Base-by-base conservation (phyloP, 768 basidiomycete genomes). In the Phlebiopsis flavidoalba region DNA sequence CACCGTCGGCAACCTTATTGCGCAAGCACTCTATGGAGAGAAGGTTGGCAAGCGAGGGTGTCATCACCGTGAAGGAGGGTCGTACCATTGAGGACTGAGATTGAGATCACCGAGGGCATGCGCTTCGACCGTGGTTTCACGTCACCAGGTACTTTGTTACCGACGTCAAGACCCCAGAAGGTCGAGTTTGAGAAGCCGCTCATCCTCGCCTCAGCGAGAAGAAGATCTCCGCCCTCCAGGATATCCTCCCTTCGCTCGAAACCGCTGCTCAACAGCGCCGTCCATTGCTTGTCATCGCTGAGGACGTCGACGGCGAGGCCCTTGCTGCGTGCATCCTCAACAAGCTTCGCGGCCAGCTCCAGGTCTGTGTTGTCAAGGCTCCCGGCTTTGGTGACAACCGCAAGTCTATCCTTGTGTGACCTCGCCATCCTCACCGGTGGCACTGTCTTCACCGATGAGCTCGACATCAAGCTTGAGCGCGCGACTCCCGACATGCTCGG, bases 101-200 rank as follows among this genome's bases (percentile, higher is more conserved):
- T 98, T 72, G 96, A 99, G 74, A 95, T 99, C 70, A 98, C 96
- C 26, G 96, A 99, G 78, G 96, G 96, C 75, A 99, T 99, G 96
- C 88, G 95, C 70, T 98, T 99, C 78, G 96, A 99, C 84, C 91
- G 96, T 57, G 96, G 96, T 21, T 99, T 85, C 83, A 96, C 98
- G 77, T 94, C 92, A 1, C 93, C 95, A n/a, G n/a, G 0, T 98
- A 98, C 84, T 97, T 98, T 74, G 87, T 99, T 76, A 98, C 96
- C 65, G 94, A 99, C 78, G 91, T 95, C 80, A 98, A 98, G 84
- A 71, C 83, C n/a, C 48, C 96, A 98, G 74, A 93, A 91, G 74
- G 90, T 89, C 79, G 95, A 98, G 74, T 91, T 97, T 64, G 96
- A 99, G 79, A 98, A 98, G 77, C 96, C 96, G 15, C 77, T 88